Evolutionary conservation across 1,284 basidiomycete species (phyloP).

Genomic region (Cutaneotrichosporon sp.): DNA sequence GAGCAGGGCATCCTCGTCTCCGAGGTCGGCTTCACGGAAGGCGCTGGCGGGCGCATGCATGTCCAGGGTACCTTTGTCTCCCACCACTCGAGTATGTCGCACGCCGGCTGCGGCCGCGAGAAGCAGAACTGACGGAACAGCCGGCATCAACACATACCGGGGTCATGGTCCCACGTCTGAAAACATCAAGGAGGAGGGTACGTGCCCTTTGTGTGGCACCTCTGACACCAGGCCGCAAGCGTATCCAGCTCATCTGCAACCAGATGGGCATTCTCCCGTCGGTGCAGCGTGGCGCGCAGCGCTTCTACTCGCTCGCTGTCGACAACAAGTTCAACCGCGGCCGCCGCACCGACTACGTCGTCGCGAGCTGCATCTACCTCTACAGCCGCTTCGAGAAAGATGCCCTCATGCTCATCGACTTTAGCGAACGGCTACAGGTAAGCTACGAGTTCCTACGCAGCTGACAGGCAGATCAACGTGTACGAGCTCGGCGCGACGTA

Average conservation of each 20-base stretch:
- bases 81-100: constrained; percentile 80
- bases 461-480: constrained; percentile 77
- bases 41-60: constrained; percentile 86
- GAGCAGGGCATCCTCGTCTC: constrained; percentile 95
- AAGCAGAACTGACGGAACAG: constrained; percentile 19
- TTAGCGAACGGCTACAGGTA: constrained; percentile 87
- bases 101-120: not conserved
- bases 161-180: constrained; percentile 34
- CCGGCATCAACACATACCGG: constrained; percentile 34
- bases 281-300: constrained; percentile 76
- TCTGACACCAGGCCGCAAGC: constrained; percentile 65
- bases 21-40: constrained; percentile 92
- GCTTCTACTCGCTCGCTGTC: constrained; percentile 90
- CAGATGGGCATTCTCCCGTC: constrained; percentile 76
- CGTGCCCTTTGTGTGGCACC: constrained; percentile 14
- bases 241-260: constrained; percentile 77
- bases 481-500: constrained; percentile 97
- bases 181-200: constrained; percentile 44
- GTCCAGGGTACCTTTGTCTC: constrained; percentile 95
- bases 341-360: constrained; percentile 85
- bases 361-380: constrained; percentile 93
- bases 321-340: constrained; percentile 94
- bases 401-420: constrained; percentile 97
- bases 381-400: constrained; percentile 86
- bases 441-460: constrained; percentile 25